Conservation (phyloP, 2,329 filamentous ascomycete genomes). For the Paraconiothyrium brasiliense region DNA sequence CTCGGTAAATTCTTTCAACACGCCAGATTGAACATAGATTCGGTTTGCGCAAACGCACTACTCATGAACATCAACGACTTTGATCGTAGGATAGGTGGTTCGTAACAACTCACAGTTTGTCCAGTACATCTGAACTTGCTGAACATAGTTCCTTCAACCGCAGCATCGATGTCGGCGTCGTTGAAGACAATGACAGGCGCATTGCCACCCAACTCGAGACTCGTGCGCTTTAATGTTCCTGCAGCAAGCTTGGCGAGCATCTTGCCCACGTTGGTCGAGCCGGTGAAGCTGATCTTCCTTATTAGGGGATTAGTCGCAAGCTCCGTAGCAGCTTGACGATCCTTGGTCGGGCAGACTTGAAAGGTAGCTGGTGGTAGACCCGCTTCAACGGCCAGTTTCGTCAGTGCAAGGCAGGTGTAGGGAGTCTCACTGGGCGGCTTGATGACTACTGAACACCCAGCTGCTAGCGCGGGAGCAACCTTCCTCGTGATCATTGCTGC, state of each 20-base stretch:
- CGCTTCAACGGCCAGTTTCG: conserved; percentile 37
- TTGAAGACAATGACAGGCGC: conserved; percentile 35
- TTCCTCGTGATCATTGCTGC: conserved; percentile 41
- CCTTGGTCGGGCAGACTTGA: conserved; percentile 32
- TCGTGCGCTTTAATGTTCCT: conserved; percentile 23
- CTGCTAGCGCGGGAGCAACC: conserved; percentile 42
- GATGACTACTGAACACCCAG: conserved; percentile 43
- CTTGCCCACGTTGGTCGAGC: conserved; percentile 26
- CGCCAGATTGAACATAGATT: too few relatives aligned
- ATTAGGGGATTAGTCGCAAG: conserved; percentile 20
- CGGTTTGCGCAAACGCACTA: too few relatives aligned
- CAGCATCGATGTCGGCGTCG: conserved; percentile 30
- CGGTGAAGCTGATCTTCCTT: conserved; percentile 31
- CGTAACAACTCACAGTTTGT: too few relatives aligned
- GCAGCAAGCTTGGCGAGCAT: conserved; percentile 21
- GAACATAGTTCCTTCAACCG: too few relatives aligned
- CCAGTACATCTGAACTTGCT: too few relatives aligned
- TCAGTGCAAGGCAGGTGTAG: conserved; percentile 37
- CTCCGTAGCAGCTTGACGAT: conserved; percentile 20
- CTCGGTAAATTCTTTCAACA: conserved; percentile 35
- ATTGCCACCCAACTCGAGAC: conserved; percentile 29
- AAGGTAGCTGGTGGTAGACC: conserved; percentile 29
- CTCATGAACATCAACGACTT: too few relatives aligned
- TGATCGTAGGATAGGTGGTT: too few relatives aligned
- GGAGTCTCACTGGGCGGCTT: conserved; percentile 45